Percentiles rank a stretch among this genome's conserved stretches.
Evolutionary conservation across 345 rosid genomes (phyloP).

Genomic region (Populus simonii): DNA sequence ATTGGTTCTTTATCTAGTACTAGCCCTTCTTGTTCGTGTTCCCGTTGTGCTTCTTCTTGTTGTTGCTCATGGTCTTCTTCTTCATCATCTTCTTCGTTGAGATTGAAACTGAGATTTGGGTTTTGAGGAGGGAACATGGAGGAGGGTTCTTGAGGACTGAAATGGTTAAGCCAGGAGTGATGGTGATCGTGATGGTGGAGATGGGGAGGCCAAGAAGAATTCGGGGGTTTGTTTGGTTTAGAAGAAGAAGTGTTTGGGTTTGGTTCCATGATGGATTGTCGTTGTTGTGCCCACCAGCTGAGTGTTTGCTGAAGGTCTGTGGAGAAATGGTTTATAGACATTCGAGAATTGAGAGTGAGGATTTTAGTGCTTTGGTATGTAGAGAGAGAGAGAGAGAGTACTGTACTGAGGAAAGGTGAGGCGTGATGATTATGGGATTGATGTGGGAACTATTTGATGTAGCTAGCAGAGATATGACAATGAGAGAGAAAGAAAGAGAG

Average conservation of each 20-base stretch:
- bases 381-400: slow-evolving; percentile 11
- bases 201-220: neutral
- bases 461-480: slow-evolving; percentile 14
- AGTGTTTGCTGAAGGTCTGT: slow-evolving; percentile 36
- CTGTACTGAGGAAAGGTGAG: neutral
- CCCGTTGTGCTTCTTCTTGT: neutral
- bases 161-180: neutral
- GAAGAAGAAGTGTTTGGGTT: slow-evolving; percentile 5
- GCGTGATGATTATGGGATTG: slow-evolving; percentile 18
- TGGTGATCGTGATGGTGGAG: slow-evolving; percentile 7
- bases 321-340: slow-evolving; percentile 54
- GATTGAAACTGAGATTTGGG: slow-evolving; percentile 24
- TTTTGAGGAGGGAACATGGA: slow-evolving; percentile 11
- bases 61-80: slow-evolving; percentile 6
- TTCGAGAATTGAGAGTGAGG: slow-evolving; percentile 2
- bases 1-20: slow-evolving; percentile 25
- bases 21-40: neutral
- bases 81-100: slow-evolving; percentile 13
- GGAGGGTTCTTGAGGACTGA: neutral
- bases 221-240: neutral
- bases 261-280: slow-evolving; percentile 15
- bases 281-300: slow-evolving; percentile 40
- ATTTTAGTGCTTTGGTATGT: neutral
- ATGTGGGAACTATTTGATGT: slow-evolving; percentile 23
- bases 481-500: neutral